Conservation (phyloP, 2,329 filamentous ascomycete genomes). For the Venturia pyrina region DNA sequence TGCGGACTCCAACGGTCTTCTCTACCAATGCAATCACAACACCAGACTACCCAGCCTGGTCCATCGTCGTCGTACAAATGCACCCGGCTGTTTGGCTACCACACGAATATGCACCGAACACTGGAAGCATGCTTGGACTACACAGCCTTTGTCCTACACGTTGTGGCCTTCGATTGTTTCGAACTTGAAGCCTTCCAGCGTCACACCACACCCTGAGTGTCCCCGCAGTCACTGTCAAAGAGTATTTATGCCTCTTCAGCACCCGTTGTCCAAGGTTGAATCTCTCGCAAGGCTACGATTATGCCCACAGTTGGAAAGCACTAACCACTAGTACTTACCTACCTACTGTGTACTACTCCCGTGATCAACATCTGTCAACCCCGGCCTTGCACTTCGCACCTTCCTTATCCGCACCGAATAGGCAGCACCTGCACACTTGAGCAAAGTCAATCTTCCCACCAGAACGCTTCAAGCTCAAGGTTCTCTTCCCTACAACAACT, state of each 20-base stretch:
- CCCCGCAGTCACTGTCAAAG: not conserved
- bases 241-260: not conserved
- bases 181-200: not conserved
- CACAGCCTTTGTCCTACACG: not conserved
- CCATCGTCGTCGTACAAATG: not conserved
- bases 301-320: no score
- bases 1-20: not conserved
- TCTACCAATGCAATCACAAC: not conserved
- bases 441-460: no score
- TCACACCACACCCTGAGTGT: not conserved
- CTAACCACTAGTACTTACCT: no score
- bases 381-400: not conserved
- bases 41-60: not conserved
- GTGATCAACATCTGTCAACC: not conserved
- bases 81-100: not conserved
- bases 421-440: no score
- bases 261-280: no score
- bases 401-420: no score
- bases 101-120: not conserved
- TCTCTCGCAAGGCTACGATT: no score
- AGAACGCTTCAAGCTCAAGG: no score
- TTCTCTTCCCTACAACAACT: constrained; percentile 1
- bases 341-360: not conserved
- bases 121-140: not conserved
- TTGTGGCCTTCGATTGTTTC: not conserved